Evolutionary conservation across 495 filamentous ascomycete species (phyloP), one percentile per base, ranked within the genome.

Genomic region (Daldinia childiae): DNA sequence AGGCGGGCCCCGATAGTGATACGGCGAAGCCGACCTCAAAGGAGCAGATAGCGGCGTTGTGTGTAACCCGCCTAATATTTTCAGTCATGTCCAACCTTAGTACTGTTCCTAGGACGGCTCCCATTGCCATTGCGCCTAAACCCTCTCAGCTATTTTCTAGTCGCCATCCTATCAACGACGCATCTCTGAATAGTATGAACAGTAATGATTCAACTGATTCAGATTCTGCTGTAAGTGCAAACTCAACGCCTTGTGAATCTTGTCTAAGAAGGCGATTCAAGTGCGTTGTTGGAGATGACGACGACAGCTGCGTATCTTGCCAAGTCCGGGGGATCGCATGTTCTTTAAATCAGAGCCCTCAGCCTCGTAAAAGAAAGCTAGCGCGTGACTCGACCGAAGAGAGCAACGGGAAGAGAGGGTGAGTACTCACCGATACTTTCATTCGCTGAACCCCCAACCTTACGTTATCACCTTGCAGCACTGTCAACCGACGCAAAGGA

Each of bases 241-340:
- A 73, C n/a, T 58, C 74, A 21, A 71, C 79, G 39, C 74, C 84
- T 43, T 88, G 86, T 76, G 85, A 84, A 74, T 79, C 92, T 45
- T 99, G 95, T 81, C 85, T 93, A 63, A 87, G 88, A 79, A 85
- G 94, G 76, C 93, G 94, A 79, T 93, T 90, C 74, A 90, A 93
- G 74, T 99, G 95, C 82, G 93, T 96, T 62, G 92, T 97, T 81
- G 91, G 93, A 76, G 88, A 89, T 50, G 89, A 89, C 27, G 86
- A 88, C 38, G 85, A 86, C 29, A 84, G 81, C 74, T 91, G 89
- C 77, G 82, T 89, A 63, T 82, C 88, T 36, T 91, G 89, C 76
- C 85, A 88, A 76, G 84, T 86, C 77, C 86, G 84, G 71, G 85
- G 84, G 48, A 84, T 86, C 74, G 86, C 87, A 29, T 91, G 89